Evolutionary conservation across 257 asterid species (phyloP).

Genomic region (Cinchona pubescens): DNA sequence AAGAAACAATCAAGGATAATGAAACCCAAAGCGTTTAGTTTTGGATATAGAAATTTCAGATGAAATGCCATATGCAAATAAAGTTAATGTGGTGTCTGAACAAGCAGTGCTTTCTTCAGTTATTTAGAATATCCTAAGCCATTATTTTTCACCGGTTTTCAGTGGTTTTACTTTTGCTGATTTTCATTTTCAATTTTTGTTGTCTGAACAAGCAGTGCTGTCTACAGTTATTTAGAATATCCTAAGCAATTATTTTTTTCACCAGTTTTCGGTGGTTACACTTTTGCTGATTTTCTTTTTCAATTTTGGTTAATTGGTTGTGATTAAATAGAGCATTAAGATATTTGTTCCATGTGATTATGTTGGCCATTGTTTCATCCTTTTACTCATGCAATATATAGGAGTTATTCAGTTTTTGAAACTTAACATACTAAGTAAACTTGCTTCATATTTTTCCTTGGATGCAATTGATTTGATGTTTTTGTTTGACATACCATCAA

Average conservation of each 20-base stretch:
- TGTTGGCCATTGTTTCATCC: neutral
- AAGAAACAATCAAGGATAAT: neutral
- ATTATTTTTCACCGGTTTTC: neutral
- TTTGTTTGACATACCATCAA: neutral
- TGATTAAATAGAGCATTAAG: neutral
- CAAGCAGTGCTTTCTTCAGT: neutral
- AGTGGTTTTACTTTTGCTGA: neutral
- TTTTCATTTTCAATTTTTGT: neutral
- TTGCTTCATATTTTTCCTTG: neutral
- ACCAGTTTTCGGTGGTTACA: neutral
- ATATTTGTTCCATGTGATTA: neutral
- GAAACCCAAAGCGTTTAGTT: neutral
- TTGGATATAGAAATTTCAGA: neutral
- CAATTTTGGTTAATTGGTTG: neutral
- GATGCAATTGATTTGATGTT: neutral
- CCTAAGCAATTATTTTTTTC: neutral
- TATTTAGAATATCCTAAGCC: neutral
- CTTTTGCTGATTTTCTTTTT: neutral
- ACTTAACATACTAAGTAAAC: neutral
- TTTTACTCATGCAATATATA: neutral
- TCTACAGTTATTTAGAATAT: neutral
- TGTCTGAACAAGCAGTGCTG: neutral
- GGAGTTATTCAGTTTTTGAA: neutral
- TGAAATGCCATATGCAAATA: neutral
- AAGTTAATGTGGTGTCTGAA: neutral